Percentiles rank a stretch among this genome's conserved stretches.
phyloP scores from a whole-genome alignment of 1,284 basidiomycete species.

The Heterobasidion parviporum region DNA sequence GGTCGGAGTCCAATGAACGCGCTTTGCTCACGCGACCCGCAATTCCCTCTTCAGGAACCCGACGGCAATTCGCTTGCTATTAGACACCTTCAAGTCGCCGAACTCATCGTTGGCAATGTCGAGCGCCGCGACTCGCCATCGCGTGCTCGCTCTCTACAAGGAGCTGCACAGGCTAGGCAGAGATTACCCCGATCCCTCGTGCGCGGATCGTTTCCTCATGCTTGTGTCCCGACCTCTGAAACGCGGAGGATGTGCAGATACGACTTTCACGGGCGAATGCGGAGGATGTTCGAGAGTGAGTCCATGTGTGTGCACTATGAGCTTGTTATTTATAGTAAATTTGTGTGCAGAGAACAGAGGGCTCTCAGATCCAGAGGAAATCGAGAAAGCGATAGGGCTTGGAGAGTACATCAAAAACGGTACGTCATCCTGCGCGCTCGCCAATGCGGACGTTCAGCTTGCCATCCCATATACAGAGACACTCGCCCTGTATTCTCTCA shows the following conservation, averaged over 20 bases:
- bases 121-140: constrained; percentile 23
- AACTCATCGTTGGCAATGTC: constrained; percentile 21
- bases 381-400: constrained; percentile 71
- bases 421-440: constrained; percentile 24
- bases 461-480: constrained; percentile 49
- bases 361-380: constrained; percentile 61
- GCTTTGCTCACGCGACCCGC: no score
- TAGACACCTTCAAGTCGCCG: background rate
- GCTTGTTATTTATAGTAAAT: background rate
- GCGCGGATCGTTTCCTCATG: constrained; percentile 8
- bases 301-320: background rate
- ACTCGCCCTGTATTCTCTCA: constrained; percentile 75
- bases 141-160: constrained; percentile 67
- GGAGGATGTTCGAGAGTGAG: constrained; percentile 66
- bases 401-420: constrained; percentile 89
- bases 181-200: constrained; percentile 74
- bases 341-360: constrained; percentile 57
- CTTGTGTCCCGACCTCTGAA: constrained; percentile 1
- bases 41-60: background rate
- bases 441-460: background rate
- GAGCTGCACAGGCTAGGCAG: constrained; percentile 70
- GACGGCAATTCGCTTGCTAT: background rate
- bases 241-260: constrained; percentile 38
- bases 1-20: no score
- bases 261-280: constrained; percentile 63